Evolutionary conservation across 768 basidiomycete species (phyloP).

Genomic region (Tricholoma hemisulphureum): DNA sequence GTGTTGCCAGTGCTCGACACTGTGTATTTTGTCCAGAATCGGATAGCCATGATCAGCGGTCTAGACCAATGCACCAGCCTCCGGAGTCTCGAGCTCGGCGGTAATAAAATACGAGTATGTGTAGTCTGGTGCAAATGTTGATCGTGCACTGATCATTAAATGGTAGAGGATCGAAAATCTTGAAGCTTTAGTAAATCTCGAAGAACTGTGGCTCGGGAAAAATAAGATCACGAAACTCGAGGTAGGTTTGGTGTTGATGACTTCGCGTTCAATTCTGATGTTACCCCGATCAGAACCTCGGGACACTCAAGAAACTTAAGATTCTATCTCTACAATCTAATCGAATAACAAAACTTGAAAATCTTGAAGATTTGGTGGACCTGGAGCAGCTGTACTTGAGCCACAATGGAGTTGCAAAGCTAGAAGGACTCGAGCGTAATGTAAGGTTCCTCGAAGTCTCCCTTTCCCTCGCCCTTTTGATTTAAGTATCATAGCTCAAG

Average conservation of each 20-base stretch:
- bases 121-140: background rate
- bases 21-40: constrained; percentile 95
- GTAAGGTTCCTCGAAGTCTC: constrained; percentile 39
- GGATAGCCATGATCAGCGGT: constrained; percentile 76
- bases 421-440: constrained; percentile 86
- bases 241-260: constrained; percentile 37
- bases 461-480: background rate
- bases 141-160: background rate
- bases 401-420: constrained; percentile 82
- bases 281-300: constrained; percentile 57
- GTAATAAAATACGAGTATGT: constrained; percentile 85
- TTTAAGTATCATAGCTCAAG: constrained; percentile 42
- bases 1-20: constrained; percentile 63
- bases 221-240: constrained; percentile 92
- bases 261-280: background rate
- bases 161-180: constrained; percentile 83
- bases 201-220: constrained; percentile 97
- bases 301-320: constrained; percentile 65
- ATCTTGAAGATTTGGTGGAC: constrained; percentile 64
- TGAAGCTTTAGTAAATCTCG: constrained; percentile 74
- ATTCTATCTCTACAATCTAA: constrained; percentile 94
- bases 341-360: constrained; percentile 84
- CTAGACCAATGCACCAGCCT: constrained; percentile 57
- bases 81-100: constrained; percentile 87
- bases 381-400: constrained; percentile 92